Evolutionary conservation across 768 basidiomycete species (phyloP).

Genomic region (Xerocomus brunneocitrinus): DNA sequence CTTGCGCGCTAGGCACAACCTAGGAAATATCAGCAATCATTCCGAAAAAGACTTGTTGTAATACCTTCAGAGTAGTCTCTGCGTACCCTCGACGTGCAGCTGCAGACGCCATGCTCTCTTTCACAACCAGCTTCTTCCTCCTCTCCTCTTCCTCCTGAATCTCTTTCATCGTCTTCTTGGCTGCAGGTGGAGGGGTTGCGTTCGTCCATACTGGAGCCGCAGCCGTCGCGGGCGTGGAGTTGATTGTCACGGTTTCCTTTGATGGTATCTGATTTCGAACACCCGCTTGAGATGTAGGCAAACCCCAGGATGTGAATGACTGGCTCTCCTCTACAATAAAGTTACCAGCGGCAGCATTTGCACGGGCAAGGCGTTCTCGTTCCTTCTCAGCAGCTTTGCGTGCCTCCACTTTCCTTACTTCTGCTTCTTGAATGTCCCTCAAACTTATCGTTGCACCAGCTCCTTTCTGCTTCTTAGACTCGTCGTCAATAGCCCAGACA

Average conservation of each 20-base stretch:
- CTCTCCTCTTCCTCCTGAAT: slow-evolving; percentile 97
- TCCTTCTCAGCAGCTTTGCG: slow-evolving; percentile 74
- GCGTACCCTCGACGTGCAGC: slow-evolving; percentile 71
- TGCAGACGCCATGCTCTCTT: slow-evolving; percentile 54
- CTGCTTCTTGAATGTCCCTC: slow-evolving; percentile 93
- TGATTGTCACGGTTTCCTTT: slow-evolving; percentile 39
- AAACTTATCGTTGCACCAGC: slow-evolving; percentile 55
- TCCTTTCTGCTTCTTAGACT: slow-evolving; percentile 51
- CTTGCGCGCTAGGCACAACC: slow-evolving; percentile 28
- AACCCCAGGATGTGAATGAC: slow-evolving; percentile 72
- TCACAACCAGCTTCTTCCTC: slow-evolving; percentile 62
- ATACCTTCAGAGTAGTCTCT: slow-evolving; percentile 72
- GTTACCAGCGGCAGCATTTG: slow-evolving; percentile 31
- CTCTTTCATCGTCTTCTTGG: slow-evolving; percentile 96
- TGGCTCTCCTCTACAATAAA: slow-evolving; percentile 52
- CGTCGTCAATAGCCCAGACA: slow-evolving; percentile 69
- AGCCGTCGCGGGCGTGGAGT: slow-evolving; percentile 28
- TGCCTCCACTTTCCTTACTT: slow-evolving; percentile 74
- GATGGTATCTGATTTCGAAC: slow-evolving; percentile 36
- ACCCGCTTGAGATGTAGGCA: slow-evolving; percentile 79
- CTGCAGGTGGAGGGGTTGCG: slow-evolving; percentile 44
- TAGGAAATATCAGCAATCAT: slow-evolving; percentile 16
- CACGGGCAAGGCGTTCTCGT: slow-evolving; percentile 56
- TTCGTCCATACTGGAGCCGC: slow-evolving; percentile 69
- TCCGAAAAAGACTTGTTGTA: background rate